These are phyloP conservation scores for Penicillium sp. DNA, from an alignment of 2,329 filamentous ascomycete genomes.

Conservation along the genomic window DNA sequence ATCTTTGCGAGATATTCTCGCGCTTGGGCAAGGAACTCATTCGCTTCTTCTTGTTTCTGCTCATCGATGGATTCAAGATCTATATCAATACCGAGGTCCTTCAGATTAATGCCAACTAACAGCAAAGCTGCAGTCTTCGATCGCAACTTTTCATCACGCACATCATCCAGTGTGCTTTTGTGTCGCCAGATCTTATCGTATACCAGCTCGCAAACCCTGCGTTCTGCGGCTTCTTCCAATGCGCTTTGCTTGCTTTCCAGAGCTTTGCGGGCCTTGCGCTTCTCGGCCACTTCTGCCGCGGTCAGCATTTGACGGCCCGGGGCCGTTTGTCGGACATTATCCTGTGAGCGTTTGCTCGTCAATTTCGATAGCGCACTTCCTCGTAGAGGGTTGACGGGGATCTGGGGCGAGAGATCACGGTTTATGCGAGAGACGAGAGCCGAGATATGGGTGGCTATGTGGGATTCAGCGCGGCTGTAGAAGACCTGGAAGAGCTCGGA, in stretches of 20 bases:
- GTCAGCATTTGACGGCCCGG: constrained; percentile 86
- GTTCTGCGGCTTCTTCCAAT: constrained; percentile 89
- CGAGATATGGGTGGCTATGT: constrained; percentile 85
- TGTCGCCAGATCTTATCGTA: constrained; percentile 91
- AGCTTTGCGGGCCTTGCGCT: constrained; percentile 73
- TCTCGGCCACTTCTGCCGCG: constrained; percentile 75
- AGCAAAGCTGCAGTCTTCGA: constrained; percentile 90
- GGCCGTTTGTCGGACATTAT: constrained; percentile 39
- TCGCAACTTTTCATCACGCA: constrained; percentile 88
- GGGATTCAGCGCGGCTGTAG: constrained; percentile 75
- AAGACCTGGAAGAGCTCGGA: constrained; percentile 93
- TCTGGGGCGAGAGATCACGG: constrained; percentile 63
- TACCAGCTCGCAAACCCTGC: constrained; percentile 78
- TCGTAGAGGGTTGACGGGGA: constrained; percentile 58
- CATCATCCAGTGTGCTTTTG: constrained; percentile 87
- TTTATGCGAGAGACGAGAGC: constrained; percentile 73
- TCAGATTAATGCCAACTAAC: constrained; percentile 86
- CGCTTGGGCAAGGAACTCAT: constrained; percentile 70
- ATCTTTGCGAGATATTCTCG: constrained; percentile 73
- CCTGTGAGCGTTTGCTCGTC: constrained; percentile 45
- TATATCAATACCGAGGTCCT: constrained; percentile 78
- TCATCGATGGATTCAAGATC: constrained; percentile 57
- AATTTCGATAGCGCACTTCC: constrained; percentile 57
- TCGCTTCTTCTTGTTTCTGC: constrained; percentile 67
- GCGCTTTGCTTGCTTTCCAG: constrained; percentile 75